A percentile compares a stretch with the other conserved stretches of the same genome.
These are phyloP conservation scores for Plasmodium falciparum DNA, from an alignment of 169 alveolate species.

Conservation along the genomic window DNA sequence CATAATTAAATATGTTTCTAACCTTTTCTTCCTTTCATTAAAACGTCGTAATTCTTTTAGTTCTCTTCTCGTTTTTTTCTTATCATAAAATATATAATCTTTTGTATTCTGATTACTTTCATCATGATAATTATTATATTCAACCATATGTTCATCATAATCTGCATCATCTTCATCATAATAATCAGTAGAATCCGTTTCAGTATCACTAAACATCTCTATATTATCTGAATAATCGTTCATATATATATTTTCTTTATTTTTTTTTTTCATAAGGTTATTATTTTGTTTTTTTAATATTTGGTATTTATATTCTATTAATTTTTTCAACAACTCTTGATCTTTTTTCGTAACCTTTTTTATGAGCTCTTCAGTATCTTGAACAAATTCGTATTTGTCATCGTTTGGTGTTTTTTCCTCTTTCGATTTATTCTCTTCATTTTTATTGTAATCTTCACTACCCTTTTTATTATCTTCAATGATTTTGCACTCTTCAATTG, in stretches of 20 bases:
- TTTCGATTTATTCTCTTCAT: background rate
- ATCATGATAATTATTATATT: background rate
- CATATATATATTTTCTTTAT: conserved; percentile 34
- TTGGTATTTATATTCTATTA: conserved; percentile 52
- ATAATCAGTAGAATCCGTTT: background rate
- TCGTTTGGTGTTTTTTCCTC: background rate
- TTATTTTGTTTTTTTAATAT: conserved; percentile 43
- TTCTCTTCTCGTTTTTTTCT: background rate
- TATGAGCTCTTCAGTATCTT: background rate
- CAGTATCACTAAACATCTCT: conserved; percentile 71
- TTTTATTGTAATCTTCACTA: too few species aligned
- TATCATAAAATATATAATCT: background rate
- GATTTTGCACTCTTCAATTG: too few species aligned
- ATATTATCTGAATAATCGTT: conserved; percentile 49
- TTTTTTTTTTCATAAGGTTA: conserved; percentile 31
- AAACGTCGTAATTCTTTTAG: conserved; percentile 8
- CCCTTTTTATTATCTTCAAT: too few species aligned
- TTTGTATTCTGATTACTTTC: background rate
- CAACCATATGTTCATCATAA: background rate
- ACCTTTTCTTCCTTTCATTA: conserved; percentile 44
- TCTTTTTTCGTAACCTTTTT: conserved; percentile 21
- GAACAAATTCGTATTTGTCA: background rate
- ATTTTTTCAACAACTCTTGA: conserved; percentile 41
- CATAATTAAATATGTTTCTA: conserved; percentile 66
- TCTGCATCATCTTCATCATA: background rate